Evolutionary conservation across 1,284 basidiomycete genomes (phyloP), one percentile per base, ranked within the genome.

Genomic region (Boletus sp.): DNA sequence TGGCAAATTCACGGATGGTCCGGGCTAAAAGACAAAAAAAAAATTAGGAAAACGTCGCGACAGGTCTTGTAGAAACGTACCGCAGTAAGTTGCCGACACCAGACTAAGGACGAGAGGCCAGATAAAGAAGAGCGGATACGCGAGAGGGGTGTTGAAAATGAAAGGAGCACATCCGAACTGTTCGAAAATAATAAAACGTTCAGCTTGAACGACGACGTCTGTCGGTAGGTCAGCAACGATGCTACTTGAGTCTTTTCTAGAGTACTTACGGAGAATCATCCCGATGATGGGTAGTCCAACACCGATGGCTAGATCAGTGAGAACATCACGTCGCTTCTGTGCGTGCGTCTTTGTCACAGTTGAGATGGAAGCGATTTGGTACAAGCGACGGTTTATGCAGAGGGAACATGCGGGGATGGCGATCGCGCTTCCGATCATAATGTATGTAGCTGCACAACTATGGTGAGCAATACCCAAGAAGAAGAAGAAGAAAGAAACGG

Each of bases 341-440:
- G 49, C 71, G 58, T 42, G 60, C 55, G 39, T 60, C 56, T 35
- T 66, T 57, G 39, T 62, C 57, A 38, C 60, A 33, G 40, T 69
- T 59, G 35, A 60, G 48, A 49, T 74, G 52, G 77, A 75, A 0
- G 78, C 69, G 6, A 76, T 65, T 3, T 68, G 60, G 51, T 77
- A 77, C 19, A 82, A 58, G 16, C 70, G 69, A 36, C 65, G 67
- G 23, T 69, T 70, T 34, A 82, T 71, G 57, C 76, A 78, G 1
- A 80, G 61, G 13, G 71, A 69, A 0, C 72, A 56, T 0, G 76
- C 78, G 10, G 82, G 74, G 4, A 88, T 59, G 0, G 78, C 86
- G 1, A 79, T 64, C 1, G 59, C 47, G 2, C 58, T 43, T 0
- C 69, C 77, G 4, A 74, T 41, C 0, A 68, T 50, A 10, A 81